Conservation (phyloP, 23 red algal genomes). For the Chondrus crispus region DNA sequence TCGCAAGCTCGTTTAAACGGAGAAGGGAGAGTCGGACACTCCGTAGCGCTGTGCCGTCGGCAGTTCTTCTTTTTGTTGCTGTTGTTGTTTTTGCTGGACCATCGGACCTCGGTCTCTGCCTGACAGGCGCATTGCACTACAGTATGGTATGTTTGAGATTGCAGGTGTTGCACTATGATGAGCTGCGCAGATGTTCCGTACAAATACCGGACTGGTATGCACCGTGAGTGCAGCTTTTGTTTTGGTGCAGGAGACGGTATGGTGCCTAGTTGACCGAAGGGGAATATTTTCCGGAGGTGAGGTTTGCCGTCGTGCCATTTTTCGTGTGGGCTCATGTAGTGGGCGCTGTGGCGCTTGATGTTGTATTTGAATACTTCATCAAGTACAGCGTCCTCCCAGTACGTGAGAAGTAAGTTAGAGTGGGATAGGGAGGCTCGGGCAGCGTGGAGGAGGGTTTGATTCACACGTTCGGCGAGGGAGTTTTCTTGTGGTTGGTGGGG, state of each 20-base stretch:
- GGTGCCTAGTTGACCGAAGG: not conserved
- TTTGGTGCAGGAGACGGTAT: not conserved
- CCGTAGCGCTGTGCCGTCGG: no score
- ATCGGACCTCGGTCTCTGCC: no score
- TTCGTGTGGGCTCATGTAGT: not conserved
- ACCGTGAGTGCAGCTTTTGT: not conserved
- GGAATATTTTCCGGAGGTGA: not conserved
- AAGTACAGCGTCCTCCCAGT: conserved; percentile 1
- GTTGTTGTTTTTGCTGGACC: no score
- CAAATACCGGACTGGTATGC: not conserved
- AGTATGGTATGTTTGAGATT: not conserved
- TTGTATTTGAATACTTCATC: not conserved
- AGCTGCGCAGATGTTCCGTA: not conserved
- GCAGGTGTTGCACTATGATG: not conserved
- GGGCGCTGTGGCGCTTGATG: not conserved
- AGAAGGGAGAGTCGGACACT: no score
- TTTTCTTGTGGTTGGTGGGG: conserved; percentile 31
- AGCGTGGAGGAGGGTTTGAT: not conserved
- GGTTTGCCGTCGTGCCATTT: not conserved
- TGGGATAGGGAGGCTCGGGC: not conserved
- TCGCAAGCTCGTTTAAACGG: no score
- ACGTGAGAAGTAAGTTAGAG: not conserved
- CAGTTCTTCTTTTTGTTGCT: no score
- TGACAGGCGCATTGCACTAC: no score
- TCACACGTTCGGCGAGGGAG: not conserved